Evolutionary conservation across 306 rosid genomes (phyloP), one percentile per base, ranked within the genome.

Genomic region (Begonia peltatifolia): DNA sequence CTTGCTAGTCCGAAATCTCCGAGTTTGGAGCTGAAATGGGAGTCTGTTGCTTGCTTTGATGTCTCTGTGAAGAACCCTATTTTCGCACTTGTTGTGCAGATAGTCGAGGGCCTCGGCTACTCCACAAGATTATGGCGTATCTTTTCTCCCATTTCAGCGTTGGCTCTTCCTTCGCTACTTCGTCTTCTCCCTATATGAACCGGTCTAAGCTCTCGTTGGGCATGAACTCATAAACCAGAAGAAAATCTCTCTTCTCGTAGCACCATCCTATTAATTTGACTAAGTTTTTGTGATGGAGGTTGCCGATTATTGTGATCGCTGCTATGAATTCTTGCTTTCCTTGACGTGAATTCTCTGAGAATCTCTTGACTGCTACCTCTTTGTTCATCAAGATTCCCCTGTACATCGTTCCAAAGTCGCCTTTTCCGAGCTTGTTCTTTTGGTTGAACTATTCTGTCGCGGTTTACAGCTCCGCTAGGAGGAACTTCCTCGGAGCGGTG

Each of bases 231-330:
- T 87, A 87, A 2, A 87, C 87, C 15, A 87, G 69, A 23, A 87
- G 89, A 57, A 87, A 74, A 89, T 83, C 96, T 8, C 44, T 58
- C 6, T 62, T 71, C 50, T 87, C 89, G 25, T 80, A 87, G 76
- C 89, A 87, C 96, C 96, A 87, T 9, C 93, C 96, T 0, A 81
- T 73, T 47, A 87, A 49, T 60, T 78, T 87, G 49, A 83, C 96
- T 6, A 87, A 69, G 58, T 78, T 75, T 23, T 63, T 74, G 68
- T 87, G 94, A 57, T 79, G 74, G 25, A 87, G 82, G 53, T 82
- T 76, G 46, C 89, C 87, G 6, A 87, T 87, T 12, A 83, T 87
- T 16, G 96, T 81, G 14, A 87, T 84, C 66, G 83, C 96, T 14
- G 94, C 77, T 11, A 83, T 41, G 66, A 87, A 87, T 43, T 87